Percentiles rank a stretch among this genome's conserved stretches.
Evolutionary conservation across 331 rosid species (phyloP).

Genomic region (Quercus phellos): DNA sequence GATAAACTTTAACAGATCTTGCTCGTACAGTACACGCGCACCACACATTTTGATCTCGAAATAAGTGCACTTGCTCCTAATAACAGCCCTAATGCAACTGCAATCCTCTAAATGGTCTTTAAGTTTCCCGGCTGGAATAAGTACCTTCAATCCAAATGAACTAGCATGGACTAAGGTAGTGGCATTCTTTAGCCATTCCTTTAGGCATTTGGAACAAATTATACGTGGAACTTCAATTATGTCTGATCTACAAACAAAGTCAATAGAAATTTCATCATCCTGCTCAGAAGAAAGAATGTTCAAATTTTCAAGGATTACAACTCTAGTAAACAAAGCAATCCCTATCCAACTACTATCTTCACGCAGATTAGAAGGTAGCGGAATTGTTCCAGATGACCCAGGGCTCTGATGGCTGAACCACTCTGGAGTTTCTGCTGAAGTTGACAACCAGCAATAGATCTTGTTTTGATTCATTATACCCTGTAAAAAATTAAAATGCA

Average conservation of each 20-base stretch:
- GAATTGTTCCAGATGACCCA: too few species aligned
- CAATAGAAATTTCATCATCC: neutral
- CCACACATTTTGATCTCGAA: neutral
- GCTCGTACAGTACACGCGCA: neutral
- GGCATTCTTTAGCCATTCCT: too few species aligned
- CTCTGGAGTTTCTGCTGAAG: too few species aligned
- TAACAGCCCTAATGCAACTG: neutral
- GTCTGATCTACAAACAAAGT: neutral
- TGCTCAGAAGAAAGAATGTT: rapidly evolving
- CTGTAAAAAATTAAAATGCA: too few species aligned
- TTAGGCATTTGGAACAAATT: neutral
- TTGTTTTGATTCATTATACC: rapidly evolving
- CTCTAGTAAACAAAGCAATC: too few species aligned
- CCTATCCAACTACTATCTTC: too few species aligned
- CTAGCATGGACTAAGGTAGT: neutral
- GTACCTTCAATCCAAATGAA: neutral
- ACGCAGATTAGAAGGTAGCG: too few species aligned
- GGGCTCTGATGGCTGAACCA: too few species aligned
- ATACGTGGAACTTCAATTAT: neutral
- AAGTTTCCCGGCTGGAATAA: neutral
- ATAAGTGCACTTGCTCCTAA: neutral
- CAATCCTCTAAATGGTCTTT: neutral
- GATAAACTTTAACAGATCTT: neutral
- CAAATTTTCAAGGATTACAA: neutral
- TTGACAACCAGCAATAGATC: rapidly evolving